These are phyloP conservation scores for Phytopythium cucurbitacearum DNA, from an alignment of 352 stramenopile genomes.

Conservation along the genomic window DNA sequence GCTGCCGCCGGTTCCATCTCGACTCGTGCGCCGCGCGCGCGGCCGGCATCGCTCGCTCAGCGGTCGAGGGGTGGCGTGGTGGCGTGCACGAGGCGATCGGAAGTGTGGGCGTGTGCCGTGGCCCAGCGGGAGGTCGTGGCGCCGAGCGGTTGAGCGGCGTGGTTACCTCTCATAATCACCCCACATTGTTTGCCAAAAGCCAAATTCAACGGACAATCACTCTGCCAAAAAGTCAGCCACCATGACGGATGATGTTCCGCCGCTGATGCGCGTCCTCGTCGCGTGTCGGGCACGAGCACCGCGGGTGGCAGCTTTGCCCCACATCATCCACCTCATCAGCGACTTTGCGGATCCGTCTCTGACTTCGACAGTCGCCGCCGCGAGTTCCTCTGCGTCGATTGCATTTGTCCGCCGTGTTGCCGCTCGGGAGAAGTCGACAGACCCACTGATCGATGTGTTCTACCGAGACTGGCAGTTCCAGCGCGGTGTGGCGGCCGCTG, in stretches of 20 bases:
- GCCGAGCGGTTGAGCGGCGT: too few relatives aligned
- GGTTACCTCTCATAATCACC: too few relatives aligned
- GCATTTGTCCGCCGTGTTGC: background rate
- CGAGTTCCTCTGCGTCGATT: background rate
- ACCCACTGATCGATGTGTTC: background rate
- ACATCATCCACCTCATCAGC: background rate
- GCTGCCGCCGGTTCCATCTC: slow-evolving; percentile 44
- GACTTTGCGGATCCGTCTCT: background rate
- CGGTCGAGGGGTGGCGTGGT: background rate
- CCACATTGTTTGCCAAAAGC: too few relatives aligned
- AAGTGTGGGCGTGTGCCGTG: background rate
- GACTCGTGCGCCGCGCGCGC: background rate
- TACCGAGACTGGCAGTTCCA: background rate
- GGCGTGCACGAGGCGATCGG: background rate
- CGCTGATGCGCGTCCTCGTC: background rate
- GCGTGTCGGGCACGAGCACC: background rate
- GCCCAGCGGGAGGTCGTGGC: too few relatives aligned
- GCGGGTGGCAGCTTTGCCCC: background rate
- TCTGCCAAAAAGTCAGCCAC: too few relatives aligned
- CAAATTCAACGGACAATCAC: too few relatives aligned
- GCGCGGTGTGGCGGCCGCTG: background rate
- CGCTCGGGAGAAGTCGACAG: background rate
- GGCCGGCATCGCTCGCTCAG: background rate
- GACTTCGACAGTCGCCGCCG: background rate
- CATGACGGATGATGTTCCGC: background rate